Evolutionary conservation across 768 basidiomycete species (phyloP).

Genomic region (Piloderma croceum): DNA sequence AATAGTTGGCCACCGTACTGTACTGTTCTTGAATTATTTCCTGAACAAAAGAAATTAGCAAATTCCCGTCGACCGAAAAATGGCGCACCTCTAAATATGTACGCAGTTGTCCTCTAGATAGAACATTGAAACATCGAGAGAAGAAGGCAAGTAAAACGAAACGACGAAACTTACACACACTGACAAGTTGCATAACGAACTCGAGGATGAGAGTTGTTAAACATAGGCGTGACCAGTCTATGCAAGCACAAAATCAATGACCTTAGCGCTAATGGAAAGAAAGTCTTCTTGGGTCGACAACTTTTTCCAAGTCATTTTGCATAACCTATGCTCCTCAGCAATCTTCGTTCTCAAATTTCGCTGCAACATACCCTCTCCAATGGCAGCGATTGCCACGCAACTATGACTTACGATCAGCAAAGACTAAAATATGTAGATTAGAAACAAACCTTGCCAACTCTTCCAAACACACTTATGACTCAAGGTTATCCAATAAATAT

Average conservation of each 20-base stretch:
- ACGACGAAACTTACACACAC: slow-evolving; percentile 57
- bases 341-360: too few relatives aligned
- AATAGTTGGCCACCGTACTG: slow-evolving; percentile 66
- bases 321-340: slow-evolving; percentile 53
- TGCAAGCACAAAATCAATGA: too few relatives aligned
- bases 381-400: slow-evolving; percentile 82
- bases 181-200: slow-evolving; percentile 79
- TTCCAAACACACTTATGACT: too few relatives aligned
- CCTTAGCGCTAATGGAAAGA: neutral
- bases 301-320: slow-evolving; percentile 75
- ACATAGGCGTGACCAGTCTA: slow-evolving; percentile 74
- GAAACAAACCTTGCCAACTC: too few relatives aligned
- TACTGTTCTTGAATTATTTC: slow-evolving; percentile 66
- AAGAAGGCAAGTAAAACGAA: slow-evolving; percentile 1
- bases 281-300: slow-evolving; percentile 58
- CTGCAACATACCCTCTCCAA: slow-evolving; percentile 79
- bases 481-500: too few relatives aligned
- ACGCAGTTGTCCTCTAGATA: slow-evolving; percentile 73
- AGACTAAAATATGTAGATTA: too few relatives aligned
- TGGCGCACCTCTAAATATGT: slow-evolving; percentile 73
- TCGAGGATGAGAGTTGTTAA: slow-evolving; percentile 71
- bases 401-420: too few relatives aligned
- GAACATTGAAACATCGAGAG: slow-evolving; percentile 5
- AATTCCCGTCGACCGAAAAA: neutral
- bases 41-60: slow-evolving; percentile 34